Percentiles rank a stretch among this genome's conserved stretches.
These are phyloP conservation scores for Turnera subulata DNA, from an alignment of 345 rosid genomes.

Conservation along the genomic window DNA sequence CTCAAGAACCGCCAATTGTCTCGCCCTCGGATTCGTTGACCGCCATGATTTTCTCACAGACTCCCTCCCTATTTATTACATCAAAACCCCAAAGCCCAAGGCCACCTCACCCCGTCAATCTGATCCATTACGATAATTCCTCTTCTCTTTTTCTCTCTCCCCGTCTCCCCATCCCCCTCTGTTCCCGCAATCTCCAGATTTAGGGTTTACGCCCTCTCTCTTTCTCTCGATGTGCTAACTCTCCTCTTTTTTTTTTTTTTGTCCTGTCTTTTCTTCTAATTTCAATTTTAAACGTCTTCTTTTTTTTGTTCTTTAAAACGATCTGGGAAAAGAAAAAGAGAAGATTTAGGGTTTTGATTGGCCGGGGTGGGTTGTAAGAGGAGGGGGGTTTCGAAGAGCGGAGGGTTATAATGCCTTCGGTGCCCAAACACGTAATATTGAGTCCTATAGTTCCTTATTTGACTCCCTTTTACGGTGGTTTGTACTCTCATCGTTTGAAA, in stretches of 20 bases:
- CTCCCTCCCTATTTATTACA: not conserved
- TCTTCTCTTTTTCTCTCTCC: not conserved
- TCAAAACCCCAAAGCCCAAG: not conserved
- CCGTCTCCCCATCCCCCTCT: not conserved
- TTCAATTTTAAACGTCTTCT: not conserved
- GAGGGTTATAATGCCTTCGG: conserved; percentile 71
- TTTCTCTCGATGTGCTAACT: too few species aligned
- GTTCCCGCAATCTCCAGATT: not conserved
- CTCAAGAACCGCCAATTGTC: conserved; percentile 16
- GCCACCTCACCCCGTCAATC: too few species aligned
- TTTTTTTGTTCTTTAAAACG: too few species aligned
- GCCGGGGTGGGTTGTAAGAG: not conserved
- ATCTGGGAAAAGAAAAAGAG: not conserved
- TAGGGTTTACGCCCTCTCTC: not conserved
- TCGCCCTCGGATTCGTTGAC: conserved; percentile 18
- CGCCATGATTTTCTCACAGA: not conserved
- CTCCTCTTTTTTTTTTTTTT: too few species aligned
- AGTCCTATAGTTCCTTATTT: conserved; percentile 48
- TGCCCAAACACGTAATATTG: conserved; percentile 42
- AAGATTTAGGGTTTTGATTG: conserved; percentile 5
- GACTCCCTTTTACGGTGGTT: conserved; percentile 53
- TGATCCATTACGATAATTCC: not conserved
- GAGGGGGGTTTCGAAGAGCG: conserved; percentile 83
- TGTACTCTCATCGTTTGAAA: conserved; percentile 73
- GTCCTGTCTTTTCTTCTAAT: too few species aligned